Percentiles rank a stretch among this genome's conserved stretches.
Evolutionary conservation across 1,139 yeast species (phyloP).

Genomic region (Torulaspora globosa): DNA sequence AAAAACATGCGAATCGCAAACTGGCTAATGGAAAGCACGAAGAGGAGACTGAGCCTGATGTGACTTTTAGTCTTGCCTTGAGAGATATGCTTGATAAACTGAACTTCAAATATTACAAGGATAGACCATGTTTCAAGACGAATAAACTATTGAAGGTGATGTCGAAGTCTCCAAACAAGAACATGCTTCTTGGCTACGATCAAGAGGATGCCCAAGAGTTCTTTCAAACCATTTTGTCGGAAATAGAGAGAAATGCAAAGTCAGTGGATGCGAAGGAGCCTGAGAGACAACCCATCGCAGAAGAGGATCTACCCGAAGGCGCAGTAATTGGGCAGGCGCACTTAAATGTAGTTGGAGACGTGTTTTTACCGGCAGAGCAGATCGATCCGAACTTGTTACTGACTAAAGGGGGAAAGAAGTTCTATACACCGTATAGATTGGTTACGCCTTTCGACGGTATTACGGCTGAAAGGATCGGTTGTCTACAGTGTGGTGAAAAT

Average conservation of each 20-base stretch:
- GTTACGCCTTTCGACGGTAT: conserved; percentile 89
- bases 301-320: conserved; percentile 33
- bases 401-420: conserved; percentile 41
- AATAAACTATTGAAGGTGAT: conserved; percentile 59
- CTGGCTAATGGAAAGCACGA: conserved; percentile 26
- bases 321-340: conserved; percentile 46
- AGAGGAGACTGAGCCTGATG: conserved; percentile 20
- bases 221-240: conserved; percentile 71
- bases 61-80: conserved; percentile 53
- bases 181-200: conserved; percentile 73
- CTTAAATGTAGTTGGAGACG: conserved; percentile 56
- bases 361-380: conserved; percentile 67
- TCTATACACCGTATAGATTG: conserved; percentile 48
- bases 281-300: conserved; percentile 25
- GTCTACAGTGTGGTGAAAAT: conserved; percentile 84
- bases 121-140: conserved; percentile 63
- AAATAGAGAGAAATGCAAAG: conserved; percentile 61
- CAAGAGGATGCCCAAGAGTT: conserved; percentile 96
- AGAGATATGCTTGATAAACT: conserved; percentile 49
- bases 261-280: conserved; percentile 22
- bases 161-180: conserved; percentile 76
- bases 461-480: conserved; percentile 82
- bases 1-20: conserved; percentile 18
- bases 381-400: conserved; percentile 56
- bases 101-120: conserved; percentile 49